Conservation (phyloP, 345 rosid species). For the Dovyalis caffra region DNA sequence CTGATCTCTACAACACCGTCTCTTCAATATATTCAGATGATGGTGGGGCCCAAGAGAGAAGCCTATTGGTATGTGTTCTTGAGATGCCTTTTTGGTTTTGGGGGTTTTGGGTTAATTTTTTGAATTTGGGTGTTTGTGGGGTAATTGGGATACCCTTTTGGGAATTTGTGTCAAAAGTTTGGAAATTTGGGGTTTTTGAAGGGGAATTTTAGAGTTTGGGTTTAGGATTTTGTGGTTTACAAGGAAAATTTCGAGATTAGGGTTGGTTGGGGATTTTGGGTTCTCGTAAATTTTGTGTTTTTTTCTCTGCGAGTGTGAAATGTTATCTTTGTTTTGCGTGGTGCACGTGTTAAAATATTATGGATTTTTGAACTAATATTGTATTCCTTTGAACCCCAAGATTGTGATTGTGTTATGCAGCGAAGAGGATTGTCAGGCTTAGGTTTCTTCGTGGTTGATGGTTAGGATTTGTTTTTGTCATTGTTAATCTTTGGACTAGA, state of each 20-base stretch:
- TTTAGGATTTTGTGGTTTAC: constrained; percentile 1
- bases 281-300: constrained; percentile 5
- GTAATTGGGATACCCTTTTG: not conserved
- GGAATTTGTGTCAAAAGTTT: not conserved
- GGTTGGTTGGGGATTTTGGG: constrained; percentile 8
- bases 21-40: constrained; percentile 57
- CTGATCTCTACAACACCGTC: constrained; percentile 58
- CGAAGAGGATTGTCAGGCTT: not conserved
- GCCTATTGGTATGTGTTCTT: constrained; percentile 42
- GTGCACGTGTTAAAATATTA: not conserved
- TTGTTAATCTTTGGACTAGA: not conserved
- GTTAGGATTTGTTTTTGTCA: not conserved
- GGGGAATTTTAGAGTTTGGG: not conserved
- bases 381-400: not conserved
- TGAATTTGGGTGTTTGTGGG: constrained; percentile 22
- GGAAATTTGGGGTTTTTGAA: not conserved
- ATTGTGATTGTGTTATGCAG: not conserved
- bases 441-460: not conserved
- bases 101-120: constrained; percentile 7
- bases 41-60: constrained; percentile 16
- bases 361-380: not conserved
- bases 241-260: not conserved
- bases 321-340: not conserved
- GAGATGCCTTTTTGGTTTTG: constrained; percentile 18
- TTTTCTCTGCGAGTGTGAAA: not conserved